phyloP scores from a whole-genome alignment of 176 grass and related monocot genomes.

The Guadua angustifolia region DNA sequence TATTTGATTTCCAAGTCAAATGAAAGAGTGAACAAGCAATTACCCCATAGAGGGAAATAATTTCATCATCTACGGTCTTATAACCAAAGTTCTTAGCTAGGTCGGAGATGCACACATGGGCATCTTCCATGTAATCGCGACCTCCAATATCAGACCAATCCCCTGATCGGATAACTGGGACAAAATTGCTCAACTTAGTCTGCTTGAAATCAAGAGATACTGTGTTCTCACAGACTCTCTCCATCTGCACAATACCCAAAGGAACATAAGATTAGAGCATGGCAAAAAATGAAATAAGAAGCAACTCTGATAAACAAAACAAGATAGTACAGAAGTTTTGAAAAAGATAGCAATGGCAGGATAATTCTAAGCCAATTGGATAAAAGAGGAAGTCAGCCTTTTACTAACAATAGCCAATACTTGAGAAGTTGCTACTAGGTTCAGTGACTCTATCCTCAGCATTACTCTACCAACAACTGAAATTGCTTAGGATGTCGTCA shows the following conservation, averaged over 20 bases:
- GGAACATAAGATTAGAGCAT: background rate
- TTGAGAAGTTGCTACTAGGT: background rate
- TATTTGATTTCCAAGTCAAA: constrained; percentile 8
- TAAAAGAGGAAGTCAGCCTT: background rate
- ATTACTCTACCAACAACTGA: background rate
- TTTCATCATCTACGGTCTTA: constrained; percentile 50
- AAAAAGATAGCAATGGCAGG: background rate
- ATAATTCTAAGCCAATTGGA: background rate
- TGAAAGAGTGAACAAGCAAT: constrained; percentile 30
- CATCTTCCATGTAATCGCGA: constrained; percentile 85
- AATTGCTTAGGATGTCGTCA: constrained; percentile 10
- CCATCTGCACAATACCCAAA: constrained; percentile 60
- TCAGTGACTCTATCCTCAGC: background rate
- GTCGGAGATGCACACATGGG: constrained; percentile 91
- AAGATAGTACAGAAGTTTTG: background rate
- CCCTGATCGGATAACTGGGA: constrained; percentile 70
- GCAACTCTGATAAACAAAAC: background rate
- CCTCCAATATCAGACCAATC: constrained; percentile 88
- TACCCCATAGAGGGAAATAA: constrained; percentile 93
- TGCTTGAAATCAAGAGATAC: constrained; percentile 64
- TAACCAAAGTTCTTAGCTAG: constrained; percentile 80
- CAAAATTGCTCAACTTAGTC: constrained; percentile 52
- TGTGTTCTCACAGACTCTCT: constrained; percentile 74
- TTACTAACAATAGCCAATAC: background rate
- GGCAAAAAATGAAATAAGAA: background rate